Evolutionary conservation across 2,329 filamentous ascomycete species (phyloP), one percentile per base, ranked within the genome.

Genomic region (Bertia moriformis): DNA sequence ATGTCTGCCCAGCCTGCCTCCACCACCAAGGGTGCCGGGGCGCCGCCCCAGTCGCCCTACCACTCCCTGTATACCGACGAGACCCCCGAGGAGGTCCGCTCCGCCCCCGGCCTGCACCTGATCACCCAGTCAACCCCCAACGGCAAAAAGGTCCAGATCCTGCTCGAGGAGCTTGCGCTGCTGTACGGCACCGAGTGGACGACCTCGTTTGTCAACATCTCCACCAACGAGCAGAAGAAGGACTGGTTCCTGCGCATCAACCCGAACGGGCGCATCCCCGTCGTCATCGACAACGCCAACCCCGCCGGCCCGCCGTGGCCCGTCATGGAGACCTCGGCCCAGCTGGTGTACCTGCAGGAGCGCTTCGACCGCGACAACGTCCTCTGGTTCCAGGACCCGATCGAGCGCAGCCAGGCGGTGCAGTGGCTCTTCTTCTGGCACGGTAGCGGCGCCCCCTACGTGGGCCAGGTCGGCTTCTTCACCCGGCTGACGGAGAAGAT

Each of bases 391-490:
- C 60, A 60, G 37, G 61, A 71, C 46, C 60, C 64, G 14, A 49
- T 69, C 4, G 68, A 72, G 51, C 53, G 58, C 13, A 69, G 54
- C 44, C 53, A 71, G 46, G 54, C 51, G 19, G 42, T 69, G 30
- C 68, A 72, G 46, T 71, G 67, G 67, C 54, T 67, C 1, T 69
- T 71, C 52, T 73, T 71, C 54, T 71, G 66, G 66, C 65, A 70
- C 40, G 61, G 57, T 4, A 53, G 50, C 19, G 55, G 61, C 18
- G 59, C 59, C 5, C 62, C 63, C 13, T 61, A 61, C 47, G 56
- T 62, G 49, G 58, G 57, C n/a, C 51, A 54, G 40, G 41, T 43
- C 12, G 60, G 61, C 43, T 62, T 67, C 46, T 70, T 71, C 51
- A 51, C 44, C n/a, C 52, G 52, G 33, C 57, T 51, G 15, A 59